phyloP scores from a whole-genome alignment of 192 early-diverging fungal species.

The Jimgerdemannia flammicorona region DNA sequence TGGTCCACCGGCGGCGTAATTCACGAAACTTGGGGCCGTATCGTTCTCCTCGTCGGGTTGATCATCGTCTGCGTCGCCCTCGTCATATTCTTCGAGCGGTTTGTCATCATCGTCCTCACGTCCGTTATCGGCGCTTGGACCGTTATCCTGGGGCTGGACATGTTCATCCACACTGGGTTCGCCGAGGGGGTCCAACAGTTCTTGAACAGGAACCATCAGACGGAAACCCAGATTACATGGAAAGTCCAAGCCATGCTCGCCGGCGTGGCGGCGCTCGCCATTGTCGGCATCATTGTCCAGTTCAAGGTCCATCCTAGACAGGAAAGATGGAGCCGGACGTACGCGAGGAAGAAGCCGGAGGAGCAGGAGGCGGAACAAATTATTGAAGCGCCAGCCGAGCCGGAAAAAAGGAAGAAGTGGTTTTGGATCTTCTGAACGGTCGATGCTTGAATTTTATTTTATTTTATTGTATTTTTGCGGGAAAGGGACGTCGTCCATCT shows the following conservation, averaged over 20 bases:
- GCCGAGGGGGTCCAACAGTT: conserved; percentile 22
- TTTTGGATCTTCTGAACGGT: too few relatives aligned
- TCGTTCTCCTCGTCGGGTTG: conserved; percentile 64
- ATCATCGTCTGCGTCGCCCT: conserved; percentile 58
- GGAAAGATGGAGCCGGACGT: not conserved
- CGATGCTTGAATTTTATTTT: too few relatives aligned
- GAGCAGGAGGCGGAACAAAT: not conserved
- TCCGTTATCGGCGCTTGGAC: conserved; percentile 44
- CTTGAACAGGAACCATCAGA: conserved; percentile 15
- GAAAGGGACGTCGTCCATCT: too few relatives aligned
- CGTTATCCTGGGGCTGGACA: conserved; percentile 49
- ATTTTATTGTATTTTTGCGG: too few relatives aligned
- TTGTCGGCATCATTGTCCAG: not conserved
- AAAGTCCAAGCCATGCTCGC: not conserved
- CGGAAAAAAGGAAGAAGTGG: too few relatives aligned
- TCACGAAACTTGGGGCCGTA: conserved; percentile 55
- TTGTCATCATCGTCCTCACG: conserved; percentile 42
- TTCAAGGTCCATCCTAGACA: not conserved
- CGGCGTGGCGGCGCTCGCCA: not conserved
- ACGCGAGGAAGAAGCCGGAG: not conserved
- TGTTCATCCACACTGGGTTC: conserved; percentile 54
- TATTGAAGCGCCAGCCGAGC: too few relatives aligned
- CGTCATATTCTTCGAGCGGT: conserved; percentile 56
- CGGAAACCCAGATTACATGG: not conserved
- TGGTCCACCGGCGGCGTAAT: conserved; percentile 61